Percentiles rank a stretch among this genome's conserved stretches.
Conservation (phyloP, 306 rosid genomes). For the Nissolia schottii region DNA sequence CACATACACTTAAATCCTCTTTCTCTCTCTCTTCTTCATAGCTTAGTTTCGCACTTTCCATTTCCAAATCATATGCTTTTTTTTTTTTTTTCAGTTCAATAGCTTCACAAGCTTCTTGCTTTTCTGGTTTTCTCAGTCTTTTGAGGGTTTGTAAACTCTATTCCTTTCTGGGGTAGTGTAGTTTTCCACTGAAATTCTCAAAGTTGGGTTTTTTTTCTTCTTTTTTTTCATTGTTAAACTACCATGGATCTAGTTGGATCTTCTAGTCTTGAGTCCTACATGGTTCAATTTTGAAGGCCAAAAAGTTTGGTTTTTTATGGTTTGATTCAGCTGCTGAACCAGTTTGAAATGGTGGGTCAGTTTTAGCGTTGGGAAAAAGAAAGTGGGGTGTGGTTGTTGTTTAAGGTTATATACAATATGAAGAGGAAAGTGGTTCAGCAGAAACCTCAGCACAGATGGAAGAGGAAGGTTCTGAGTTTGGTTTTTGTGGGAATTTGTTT, state of each 20-base stretch:
- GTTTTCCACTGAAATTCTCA: slow-evolving; percentile 5
- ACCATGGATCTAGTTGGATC: slow-evolving; percentile 53
- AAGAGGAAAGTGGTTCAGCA: slow-evolving; percentile 72
- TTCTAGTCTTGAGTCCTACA: slow-evolving; percentile 12
- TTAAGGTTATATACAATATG: slow-evolving; percentile 53
- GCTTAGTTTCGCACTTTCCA: not conserved
- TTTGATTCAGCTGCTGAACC: slow-evolving; percentile 18
- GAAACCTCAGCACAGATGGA: slow-evolving; percentile 66
- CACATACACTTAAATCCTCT: not conserved
- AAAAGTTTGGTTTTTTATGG: slow-evolving; percentile 23
- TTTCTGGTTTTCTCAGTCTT: not conserved
- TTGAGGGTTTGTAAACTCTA: not conserved
- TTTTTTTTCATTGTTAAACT: slow-evolving; percentile 3
- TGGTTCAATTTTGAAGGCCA: slow-evolving; percentile 20
- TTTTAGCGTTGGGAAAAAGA: slow-evolving; percentile 6
- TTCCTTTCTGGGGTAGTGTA: not conserved
- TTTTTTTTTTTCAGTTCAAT: not conserved
- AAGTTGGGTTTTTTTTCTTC: not conserved
- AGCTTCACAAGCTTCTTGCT: slow-evolving; percentile 32
- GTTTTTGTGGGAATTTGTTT: slow-evolving; percentile 59
- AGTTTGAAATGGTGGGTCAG: slow-evolving; percentile 39
- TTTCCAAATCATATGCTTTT: slow-evolving; percentile 24
- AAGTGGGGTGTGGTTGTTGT: slow-evolving; percentile 5
- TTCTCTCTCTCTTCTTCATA: slow-evolving; percentile 9
- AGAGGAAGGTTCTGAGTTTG: slow-evolving; percentile 51